phyloP scores from a whole-genome alignment of 2,329 filamentous ascomycete genomes.

The Aureobasidium subglaciale region DNA sequence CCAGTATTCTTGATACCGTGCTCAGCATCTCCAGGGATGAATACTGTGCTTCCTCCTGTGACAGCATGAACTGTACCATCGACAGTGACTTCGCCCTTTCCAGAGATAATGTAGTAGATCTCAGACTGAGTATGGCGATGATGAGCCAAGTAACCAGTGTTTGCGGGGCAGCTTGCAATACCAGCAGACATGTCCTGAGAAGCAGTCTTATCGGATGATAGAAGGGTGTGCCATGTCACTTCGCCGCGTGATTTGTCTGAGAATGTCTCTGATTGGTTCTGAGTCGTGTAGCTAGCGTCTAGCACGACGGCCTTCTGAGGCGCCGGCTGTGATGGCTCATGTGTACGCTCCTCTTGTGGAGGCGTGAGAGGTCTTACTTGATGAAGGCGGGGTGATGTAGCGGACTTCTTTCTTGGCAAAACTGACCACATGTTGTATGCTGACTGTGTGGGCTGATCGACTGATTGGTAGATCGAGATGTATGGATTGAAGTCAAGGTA shows the following conservation, averaged over 20 bases:
- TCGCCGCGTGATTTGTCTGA: constrained; percentile 14
- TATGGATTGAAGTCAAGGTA: neutral
- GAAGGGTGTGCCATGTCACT: constrained; percentile 36
- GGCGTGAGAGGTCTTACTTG: neutral
- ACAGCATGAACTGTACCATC: constrained; percentile 32
- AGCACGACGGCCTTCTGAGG: neutral
- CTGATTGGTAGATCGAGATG: neutral
- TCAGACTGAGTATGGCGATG: constrained; percentile 39
- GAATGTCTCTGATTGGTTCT: neutral
- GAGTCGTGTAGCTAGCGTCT: neutral
- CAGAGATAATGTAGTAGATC: constrained; percentile 37
- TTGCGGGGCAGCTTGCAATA: constrained; percentile 30
- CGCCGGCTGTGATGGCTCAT: neutral
- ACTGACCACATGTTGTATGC: constrained; percentile 1
- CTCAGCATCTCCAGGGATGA: constrained; percentile 38
- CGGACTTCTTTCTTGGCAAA: neutral
- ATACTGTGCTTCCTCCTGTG: constrained; percentile 31
- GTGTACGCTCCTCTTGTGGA: neutral
- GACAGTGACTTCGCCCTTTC: constrained; percentile 33
- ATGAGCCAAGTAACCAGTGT: constrained; percentile 29
- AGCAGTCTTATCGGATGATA: constrained; percentile 29
- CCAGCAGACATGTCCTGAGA: constrained; percentile 29
- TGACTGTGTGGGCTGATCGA: neutral
- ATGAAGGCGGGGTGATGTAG: neutral
- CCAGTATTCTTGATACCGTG: constrained; percentile 30